Evolutionary conservation across 805 yeast genomes (phyloP).

Genomic region (Yamadazyma scolyti): DNA sequence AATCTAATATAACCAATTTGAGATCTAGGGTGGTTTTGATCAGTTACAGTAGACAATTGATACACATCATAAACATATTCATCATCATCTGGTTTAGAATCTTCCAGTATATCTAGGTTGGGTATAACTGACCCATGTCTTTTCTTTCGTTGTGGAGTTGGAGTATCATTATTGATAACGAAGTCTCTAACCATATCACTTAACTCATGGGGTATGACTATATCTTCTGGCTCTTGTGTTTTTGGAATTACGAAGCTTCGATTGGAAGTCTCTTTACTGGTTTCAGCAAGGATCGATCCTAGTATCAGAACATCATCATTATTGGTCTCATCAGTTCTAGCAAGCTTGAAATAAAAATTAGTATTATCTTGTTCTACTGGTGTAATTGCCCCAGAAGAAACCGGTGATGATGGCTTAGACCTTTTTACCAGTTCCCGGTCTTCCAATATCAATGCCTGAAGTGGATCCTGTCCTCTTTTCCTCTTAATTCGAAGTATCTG

Average conservation of each 20-base stretch:
- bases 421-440: constrained; percentile 35
- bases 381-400: constrained; percentile 26
- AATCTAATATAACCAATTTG: constrained; percentile 52
- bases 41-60: constrained; percentile 32
- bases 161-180: constrained; percentile 42
- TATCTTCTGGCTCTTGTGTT: constrained; percentile 28
- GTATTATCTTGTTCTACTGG: constrained; percentile 24
- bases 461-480: constrained; percentile 81
- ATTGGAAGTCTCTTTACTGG: constrained; percentile 12
- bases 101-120: constrained; percentile 1
- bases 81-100: constrained; percentile 15
- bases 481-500: constrained; percentile 79
- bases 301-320: constrained; percentile 5
- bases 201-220: constrained; percentile 53
- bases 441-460: constrained; percentile 68
- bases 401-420: constrained; percentile 36
- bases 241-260: constrained; percentile 36
- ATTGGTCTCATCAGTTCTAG: constrained; percentile 29
- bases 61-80: constrained; percentile 94
- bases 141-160: constrained; percentile 10
- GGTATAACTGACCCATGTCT: constrained; percentile 6
- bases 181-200: constrained; percentile 64
- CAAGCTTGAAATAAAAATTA: constrained; percentile 29
- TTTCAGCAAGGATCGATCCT: constrained; percentile 10
- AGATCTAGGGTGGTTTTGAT: constrained; percentile 47